These are phyloP conservation scores for Cudoniella acicularis DNA, from an alignment of 495 filamentous ascomycete genomes.

Conservation along the genomic window DNA sequence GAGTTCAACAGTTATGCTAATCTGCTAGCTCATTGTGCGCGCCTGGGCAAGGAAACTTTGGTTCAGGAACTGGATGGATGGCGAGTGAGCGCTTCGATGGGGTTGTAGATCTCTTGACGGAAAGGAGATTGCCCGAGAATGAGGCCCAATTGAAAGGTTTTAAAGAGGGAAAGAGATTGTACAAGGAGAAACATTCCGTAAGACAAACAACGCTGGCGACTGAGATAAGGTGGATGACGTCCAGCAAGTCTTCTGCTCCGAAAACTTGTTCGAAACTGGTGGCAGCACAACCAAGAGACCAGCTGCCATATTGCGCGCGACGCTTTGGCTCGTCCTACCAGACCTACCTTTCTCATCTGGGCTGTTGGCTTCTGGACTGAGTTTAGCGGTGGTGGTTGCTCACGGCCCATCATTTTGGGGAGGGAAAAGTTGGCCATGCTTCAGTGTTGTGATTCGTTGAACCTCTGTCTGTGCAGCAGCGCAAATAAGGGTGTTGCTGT, in stretches of 20 bases:
- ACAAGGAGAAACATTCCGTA: not conserved
- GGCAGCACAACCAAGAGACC: too few species aligned
- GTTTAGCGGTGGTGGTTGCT: not conserved
- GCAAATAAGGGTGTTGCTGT: too few species aligned
- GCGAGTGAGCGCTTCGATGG: not conserved
- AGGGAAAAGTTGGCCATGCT: not conserved
- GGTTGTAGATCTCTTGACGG: not conserved
- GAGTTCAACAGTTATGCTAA: not conserved
- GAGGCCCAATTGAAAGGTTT: not conserved
- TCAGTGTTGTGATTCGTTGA: not conserved
- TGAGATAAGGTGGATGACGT: not conserved
- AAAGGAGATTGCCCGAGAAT: not conserved
- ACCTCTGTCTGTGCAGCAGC: not conserved
- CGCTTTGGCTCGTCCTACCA: not conserved
- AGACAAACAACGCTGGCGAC: not conserved
- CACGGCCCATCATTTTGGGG: not conserved
- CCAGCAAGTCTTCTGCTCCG: too few species aligned
- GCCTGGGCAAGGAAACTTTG: not conserved
- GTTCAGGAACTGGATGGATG: not conserved
- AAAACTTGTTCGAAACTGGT: not conserved
- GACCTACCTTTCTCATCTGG: not conserved
- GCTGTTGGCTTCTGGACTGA: not conserved
- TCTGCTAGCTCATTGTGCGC: conserved; percentile 4
- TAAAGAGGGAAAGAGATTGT: not conserved
- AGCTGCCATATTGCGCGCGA: not conserved